Conservation (phyloP, 306 rosid genomes). For the Corylus americana region DNA sequence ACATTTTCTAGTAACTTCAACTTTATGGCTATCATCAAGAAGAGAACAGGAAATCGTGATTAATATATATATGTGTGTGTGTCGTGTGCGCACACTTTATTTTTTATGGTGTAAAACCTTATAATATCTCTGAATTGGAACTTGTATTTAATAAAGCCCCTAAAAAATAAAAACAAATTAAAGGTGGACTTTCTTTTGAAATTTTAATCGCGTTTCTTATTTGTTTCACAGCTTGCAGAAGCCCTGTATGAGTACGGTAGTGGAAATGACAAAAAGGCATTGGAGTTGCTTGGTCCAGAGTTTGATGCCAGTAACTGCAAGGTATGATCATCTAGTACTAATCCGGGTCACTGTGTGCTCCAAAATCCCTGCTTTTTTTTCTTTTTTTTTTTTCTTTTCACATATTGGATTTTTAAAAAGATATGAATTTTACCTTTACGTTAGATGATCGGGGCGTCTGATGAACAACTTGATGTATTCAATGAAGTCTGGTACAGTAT, state of each 20-base stretch:
- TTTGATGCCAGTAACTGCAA: slow-evolving; percentile 68
- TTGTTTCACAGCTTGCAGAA: slow-evolving; percentile 76
- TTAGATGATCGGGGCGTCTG: slow-evolving; percentile 82
- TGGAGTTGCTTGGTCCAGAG: slow-evolving; percentile 69
- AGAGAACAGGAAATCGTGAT: neutral
- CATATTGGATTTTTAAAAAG: neutral
- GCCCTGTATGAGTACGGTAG: slow-evolving; percentile 75
- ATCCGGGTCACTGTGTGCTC: neutral
- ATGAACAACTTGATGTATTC: slow-evolving; percentile 86
- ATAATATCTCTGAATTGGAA: neutral
- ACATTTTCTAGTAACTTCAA: neutral
- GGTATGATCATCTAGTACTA: slow-evolving; percentile 41
- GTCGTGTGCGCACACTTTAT: neutral
- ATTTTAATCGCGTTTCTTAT: slow-evolving; percentile 8
- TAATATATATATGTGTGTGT: neutral
- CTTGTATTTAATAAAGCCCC: neutral
- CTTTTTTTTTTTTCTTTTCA: neutral
- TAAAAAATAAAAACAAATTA: neutral
- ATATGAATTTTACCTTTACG: slow-evolving; percentile 5
- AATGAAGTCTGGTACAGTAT: slow-evolving; percentile 76
- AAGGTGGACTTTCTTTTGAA: neutral
- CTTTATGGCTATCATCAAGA: neutral
- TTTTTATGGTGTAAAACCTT: neutral
- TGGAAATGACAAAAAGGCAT: slow-evolving; percentile 52
- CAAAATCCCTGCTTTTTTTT: neutral